Evolutionary conservation across 1,284 basidiomycete genomes (phyloP), one percentile per base, ranked within the genome.

Genomic region (Ustilago hordei): DNA sequence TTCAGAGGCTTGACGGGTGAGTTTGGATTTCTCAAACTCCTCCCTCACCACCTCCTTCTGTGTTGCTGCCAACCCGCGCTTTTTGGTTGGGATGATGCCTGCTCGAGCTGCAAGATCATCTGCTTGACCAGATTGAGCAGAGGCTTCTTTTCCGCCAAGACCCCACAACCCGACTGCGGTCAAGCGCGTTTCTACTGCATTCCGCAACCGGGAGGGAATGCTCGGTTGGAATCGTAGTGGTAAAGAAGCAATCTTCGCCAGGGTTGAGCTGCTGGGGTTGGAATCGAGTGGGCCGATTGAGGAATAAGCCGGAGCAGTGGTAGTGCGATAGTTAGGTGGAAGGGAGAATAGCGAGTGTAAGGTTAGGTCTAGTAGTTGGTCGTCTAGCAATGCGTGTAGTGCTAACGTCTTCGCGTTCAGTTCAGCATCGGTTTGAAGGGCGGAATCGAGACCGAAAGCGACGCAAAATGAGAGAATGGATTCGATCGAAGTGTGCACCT

Each of bases 281-380:
- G 19, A 15, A 7, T 54, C 45, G 19, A 32, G 23, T 15, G 48
- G 48, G 8, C 76, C 76, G 4, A 64, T 55, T 13, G 67, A 43
- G 4, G 76, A 67, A 13, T 78, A 78, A 0, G 70, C 60, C 1
- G 72, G 70, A 1, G 69, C 75, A 6, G 81, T 81, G 19, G 78
- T 75, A 8, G 71, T 45, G 23, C 78, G 72, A 23, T 66, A 82
- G 69, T 82, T 82, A 47, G 67, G 32, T 8, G 81, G 79, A n/a
- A 81, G 54, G 17, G 68, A 72, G 56, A 82, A 82, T 4, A 82
- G 73, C 32, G 81, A 75, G 61, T 82, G 81, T 32, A 82, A 65
- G 3, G 70, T 73, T 9, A 82, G 60, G 39, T 81, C 77, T 8
- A 72, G 55, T 17, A 81, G 63, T 28, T 69, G 73, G 31, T 82